These are phyloP conservation scores for Hygrophoropsis aurantiaca DNA, from an alignment of 768 basidiomycete species.

Conservation along the genomic window DNA sequence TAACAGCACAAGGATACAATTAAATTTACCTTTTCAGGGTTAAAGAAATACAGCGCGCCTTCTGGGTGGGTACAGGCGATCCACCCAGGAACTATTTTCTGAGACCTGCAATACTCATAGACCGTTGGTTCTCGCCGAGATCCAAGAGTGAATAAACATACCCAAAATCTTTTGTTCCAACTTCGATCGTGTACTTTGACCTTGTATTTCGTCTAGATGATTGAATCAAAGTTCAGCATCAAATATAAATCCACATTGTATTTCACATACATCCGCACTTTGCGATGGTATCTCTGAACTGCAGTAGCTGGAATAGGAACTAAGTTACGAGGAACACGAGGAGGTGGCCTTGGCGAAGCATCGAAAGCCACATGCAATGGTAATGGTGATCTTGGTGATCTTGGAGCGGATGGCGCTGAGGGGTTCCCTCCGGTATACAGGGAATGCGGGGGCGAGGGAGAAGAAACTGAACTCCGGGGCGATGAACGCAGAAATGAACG, in stretches of 20 bases:
- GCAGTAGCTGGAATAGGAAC: too few relatives aligned
- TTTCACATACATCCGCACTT: conserved; percentile 3
- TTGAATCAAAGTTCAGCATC: not conserved
- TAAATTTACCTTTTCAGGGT: conserved; percentile 36
- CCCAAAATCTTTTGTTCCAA: conserved; percentile 5
- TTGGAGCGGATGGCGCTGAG: too few relatives aligned
- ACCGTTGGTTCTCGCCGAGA: not conserved
- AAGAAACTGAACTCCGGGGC: too few relatives aligned
- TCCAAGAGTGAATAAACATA: not conserved
- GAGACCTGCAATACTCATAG: not conserved
- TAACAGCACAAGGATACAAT: not conserved
- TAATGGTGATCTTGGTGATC: too few relatives aligned
- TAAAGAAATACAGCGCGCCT: conserved; percentile 53
- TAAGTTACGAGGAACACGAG: too few relatives aligned
- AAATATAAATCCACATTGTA: not conserved
- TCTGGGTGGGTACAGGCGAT: conserved; percentile 47
- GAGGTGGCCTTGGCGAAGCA: too few relatives aligned
- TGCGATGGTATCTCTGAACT: conserved; percentile 4
- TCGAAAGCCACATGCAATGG: too few relatives aligned
- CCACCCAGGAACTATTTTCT: conserved; percentile 36
- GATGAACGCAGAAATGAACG: too few relatives aligned
- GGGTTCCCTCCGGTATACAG: too few relatives aligned
- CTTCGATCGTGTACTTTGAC: not conserved
- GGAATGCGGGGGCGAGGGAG: too few relatives aligned
- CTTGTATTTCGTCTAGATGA: not conserved